These are phyloP conservation scores for Talaromyces proteolyticus DNA, from an alignment of 495 filamentous ascomycete genomes.

Conservation along the genomic window DNA sequence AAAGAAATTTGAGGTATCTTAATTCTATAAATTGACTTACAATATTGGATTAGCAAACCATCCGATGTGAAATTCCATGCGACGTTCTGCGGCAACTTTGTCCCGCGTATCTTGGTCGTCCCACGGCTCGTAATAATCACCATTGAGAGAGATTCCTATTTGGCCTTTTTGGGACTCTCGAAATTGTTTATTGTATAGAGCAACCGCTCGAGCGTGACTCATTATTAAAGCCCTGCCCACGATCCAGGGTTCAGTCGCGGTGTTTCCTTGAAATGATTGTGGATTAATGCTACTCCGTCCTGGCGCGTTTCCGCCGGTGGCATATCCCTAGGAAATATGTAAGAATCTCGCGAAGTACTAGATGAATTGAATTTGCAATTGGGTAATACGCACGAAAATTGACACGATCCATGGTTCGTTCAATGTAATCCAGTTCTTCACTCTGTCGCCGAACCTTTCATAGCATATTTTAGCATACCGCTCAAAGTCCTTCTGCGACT, in stretches of 20 bases:
- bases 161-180: background rate
- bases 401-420: slow-evolving; percentile 3
- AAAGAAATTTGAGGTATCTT: background rate
- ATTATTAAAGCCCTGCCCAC: slow-evolving; percentile 1
- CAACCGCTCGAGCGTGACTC: background rate
- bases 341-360: too few species aligned
- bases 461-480: slow-evolving; percentile 1
- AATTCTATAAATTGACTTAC: background rate
- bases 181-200: slow-evolving; percentile 1
- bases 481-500: slow-evolving; percentile 3
- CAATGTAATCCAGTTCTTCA: slow-evolving; percentile 5
- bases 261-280: background rate
- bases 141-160: slow-evolving; percentile 1
- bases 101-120: background rate
- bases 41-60: slow-evolving; percentile 3
- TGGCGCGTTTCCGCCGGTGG: slow-evolving; percentile 1
- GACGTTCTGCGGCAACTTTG: background rate
- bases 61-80: slow-evolving; percentile 2
- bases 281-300: background rate
- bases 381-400: background rate
- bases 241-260: background rate
- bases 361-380: too few species aligned
- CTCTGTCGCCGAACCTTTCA: slow-evolving; percentile 1
- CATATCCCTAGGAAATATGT: slow-evolving; percentile 4
- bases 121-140: slow-evolving; percentile 1